Base-by-base conservation (phyloP, 2,329 filamentous ascomycete species). In the Metarhizium robertsii region DNA sequence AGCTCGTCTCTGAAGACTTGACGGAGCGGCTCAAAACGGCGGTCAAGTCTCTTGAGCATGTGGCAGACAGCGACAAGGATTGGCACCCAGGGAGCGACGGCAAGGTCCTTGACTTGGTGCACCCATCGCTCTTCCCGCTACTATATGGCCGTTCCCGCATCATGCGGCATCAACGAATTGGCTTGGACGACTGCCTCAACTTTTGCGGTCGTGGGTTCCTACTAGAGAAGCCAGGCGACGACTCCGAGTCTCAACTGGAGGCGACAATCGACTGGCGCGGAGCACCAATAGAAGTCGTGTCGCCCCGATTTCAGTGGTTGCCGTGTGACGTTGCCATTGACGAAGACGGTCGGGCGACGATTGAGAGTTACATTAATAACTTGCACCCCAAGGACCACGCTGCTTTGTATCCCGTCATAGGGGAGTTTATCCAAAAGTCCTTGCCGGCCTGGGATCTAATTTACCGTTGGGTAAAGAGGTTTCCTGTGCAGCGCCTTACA, bases 101-200 rank as follows among this genome's bases (percentile, higher is more conserved):
- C 0, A 76, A 75, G 57, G 82, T 88, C 1, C 75, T 84, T 0
- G 79, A 88, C 62, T 69, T 87, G 1, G 75, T 87, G 5, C 78
- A 87, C 59, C 83, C 84, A 1, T 87, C 82, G 0, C 70, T 87
- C 6, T 87, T 77, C 59, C 83, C 84, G 0, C 66, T 87, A 0
- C 64, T 81, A 1, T 83, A 81, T 60, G 80, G 79, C 0, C 66
- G 67, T 13, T 75, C 74, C 2, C 71, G 71, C 3, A 61, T 70
- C n/a, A 45, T 70, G 1, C 50, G 60, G 0, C 53, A 67, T 42
- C 61, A 58, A 42, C 58, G 60, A 2, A 65, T 73, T 43, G 70
- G 73, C 3, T 60, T 82, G 1, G 55, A 64, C 4, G 61, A 70
- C 47, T 70, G 70, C 8, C 63, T 77, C 3, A 58, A 66, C 0